Evolutionary conservation across 768 basidiomycete species (phyloP), one percentile per base, ranked within the genome.

Genomic region (Coprinopsis cinerea): DNA sequence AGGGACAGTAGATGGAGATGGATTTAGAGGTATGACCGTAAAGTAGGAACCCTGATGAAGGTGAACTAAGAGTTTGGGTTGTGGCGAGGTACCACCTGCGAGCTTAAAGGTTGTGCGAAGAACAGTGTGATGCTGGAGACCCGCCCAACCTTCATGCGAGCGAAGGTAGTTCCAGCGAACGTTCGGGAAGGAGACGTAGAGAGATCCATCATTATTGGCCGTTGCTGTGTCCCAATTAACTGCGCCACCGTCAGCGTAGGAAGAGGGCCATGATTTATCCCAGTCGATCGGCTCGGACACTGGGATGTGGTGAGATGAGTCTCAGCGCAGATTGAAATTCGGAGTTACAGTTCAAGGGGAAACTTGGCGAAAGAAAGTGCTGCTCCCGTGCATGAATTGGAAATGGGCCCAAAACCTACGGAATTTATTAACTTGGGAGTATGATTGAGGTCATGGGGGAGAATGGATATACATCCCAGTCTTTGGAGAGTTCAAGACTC

Each of bases 351-450:
- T 85, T 69, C 14, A 88, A 57, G 6, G 88, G 87, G 57, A 79
- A 89, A 9, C 84, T 76, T 3, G 90, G 88, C 1, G 85, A 85
- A n/a, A 92, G 63, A 58, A 79, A 83, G 48, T 91, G 83, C 43
- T 92, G 90, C 55, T 92, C 90, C 58, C 89, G 74, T 10, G 89
- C 88, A 51, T 88, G 86, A 26, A 87, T 77, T 2, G 89, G 88
- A 62, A 92, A 92, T 0, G 89, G 90, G 0, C 88, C 90, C 11
- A 92, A 76, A 10, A 88, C 78, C 85, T 88, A 20, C 11, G 22
- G 34, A n/a, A 30, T 44, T 35, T 42, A 32, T 39, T 35, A 42
- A 55, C 44, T 53, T 35, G 36, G 27, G 23, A 14, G 17, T 7
- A 20, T 27, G 13, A n/a, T 44, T 13, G 20, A 4, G 42, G 22